Evolutionary conservation across 1,139 yeast genomes (phyloP).

Genomic region (Yamadazyma dendronema): DNA sequence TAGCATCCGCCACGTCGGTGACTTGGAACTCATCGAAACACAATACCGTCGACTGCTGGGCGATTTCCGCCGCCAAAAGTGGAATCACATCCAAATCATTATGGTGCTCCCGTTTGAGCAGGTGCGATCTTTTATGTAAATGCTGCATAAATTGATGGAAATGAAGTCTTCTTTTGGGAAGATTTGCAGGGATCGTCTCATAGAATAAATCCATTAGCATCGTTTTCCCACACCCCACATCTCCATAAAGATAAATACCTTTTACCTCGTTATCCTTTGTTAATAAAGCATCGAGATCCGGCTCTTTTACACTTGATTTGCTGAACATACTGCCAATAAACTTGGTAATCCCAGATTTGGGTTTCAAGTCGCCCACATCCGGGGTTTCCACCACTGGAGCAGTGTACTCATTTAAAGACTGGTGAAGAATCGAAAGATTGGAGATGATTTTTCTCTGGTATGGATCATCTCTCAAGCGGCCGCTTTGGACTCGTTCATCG

Average conservation of each 20-base stretch:
- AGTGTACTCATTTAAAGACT: slow-evolving; percentile 40
- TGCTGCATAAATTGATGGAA: slow-evolving; percentile 97
- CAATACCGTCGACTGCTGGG: slow-evolving; percentile 69
- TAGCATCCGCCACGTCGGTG: slow-evolving; percentile 97
- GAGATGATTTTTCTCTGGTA: slow-evolving; percentile 65
- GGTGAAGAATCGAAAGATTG: slow-evolving; percentile 53
- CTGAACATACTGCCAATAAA: slow-evolving; percentile 14
- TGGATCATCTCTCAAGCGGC: slow-evolving; percentile 60
- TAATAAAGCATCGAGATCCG: slow-evolving; percentile 13
- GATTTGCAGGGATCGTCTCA: slow-evolving; percentile 70
- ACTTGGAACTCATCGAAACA: slow-evolving; percentile 97
- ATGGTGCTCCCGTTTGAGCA: slow-evolving; percentile 57
- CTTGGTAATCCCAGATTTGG: slow-evolving; percentile 44
- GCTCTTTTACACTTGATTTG: slow-evolving; percentile 11
- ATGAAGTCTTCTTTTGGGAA: slow-evolving; percentile 79
- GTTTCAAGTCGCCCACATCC: slow-evolving; percentile 42
- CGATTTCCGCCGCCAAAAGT: slow-evolving; percentile 77
- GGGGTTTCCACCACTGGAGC: slow-evolving; percentile 61
- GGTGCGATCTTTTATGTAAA: slow-evolving; percentile 83
- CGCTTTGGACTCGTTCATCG: slow-evolving; percentile 50
- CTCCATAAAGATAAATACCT: slow-evolving; percentile 93
- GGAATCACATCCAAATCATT: slow-evolving; percentile 82
- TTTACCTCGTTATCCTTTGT: slow-evolving; percentile 41
- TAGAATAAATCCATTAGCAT: slow-evolving; percentile 97
- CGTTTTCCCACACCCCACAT: slow-evolving; percentile 97